Evolutionary conservation across 2,329 filamentous ascomycete genomes (phyloP), one percentile per base, ranked within the genome.

Genomic region (Teratosphaeriaceae sp.): DNA sequence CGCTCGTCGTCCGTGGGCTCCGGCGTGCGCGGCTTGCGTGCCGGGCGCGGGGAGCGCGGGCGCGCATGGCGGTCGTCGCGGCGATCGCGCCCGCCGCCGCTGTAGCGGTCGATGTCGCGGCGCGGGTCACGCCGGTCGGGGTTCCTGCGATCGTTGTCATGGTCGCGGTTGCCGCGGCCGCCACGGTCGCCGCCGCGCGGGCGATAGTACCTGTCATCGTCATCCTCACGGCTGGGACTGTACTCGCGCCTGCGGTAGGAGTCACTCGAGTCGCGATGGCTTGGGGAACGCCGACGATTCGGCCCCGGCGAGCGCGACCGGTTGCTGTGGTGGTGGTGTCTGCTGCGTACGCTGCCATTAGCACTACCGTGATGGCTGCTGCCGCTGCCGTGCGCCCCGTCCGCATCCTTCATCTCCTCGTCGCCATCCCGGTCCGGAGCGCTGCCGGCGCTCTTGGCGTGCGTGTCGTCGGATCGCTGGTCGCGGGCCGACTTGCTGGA

Each of bases 1-100:
- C 90, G 85, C 69, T 98, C 92, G 68, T 97, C 92, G 65, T 96
- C 89, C 58, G 85, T 95, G 47, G 85, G 79, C 61, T 85, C 81
- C 21, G 88, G 84, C 64, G 65, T 63, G 58, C 44, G 61, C 53
- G 47, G 64, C 54, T 49, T 63, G 47, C 12, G 35, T 11, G 30
- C 43, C 12, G 18, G 37, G 11, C 30, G 39, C 6, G 35, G 29
- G 8, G 40, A 44, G 29, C 42, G 46, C n/a, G 37, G 45, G 34
- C 34, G 45, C 16, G 13, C 7, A 15, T 46, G 24, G 24, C 21
- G 57, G 48, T 51, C 75, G 52, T 74, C 72, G 46, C 55, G 34
- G 18, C 29, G 38, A 22, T 39, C 23, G 7, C 81, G 80, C 46
- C 75, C 75, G 48, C 80, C 78, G 43, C 52, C 72, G 43, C 74